Conservation (phyloP, 129 eudicot genomes). For the Pulicaria dysenterica region DNA sequence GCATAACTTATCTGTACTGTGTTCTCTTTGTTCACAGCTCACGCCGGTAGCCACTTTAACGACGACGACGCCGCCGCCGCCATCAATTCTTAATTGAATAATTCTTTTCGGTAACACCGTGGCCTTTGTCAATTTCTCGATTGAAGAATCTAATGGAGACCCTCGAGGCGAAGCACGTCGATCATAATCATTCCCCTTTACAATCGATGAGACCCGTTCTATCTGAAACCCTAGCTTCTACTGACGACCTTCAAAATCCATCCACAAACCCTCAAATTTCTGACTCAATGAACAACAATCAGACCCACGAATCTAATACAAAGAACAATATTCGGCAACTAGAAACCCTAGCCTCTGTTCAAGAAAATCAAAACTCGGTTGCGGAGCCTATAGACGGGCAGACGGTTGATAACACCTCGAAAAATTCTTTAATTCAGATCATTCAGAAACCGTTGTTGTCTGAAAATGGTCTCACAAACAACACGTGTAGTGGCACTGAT, state of each 20-base stretch:
- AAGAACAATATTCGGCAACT: neutral
- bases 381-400: conserved; percentile 19
- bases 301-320: neutral
- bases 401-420: neutral
- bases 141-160: conserved; percentile 19
- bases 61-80: neutral
- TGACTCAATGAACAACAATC: conserved; percentile 5
- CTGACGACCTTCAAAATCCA: neutral
- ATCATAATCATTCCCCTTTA: conserved; percentile 29
- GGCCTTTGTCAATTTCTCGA: neutral
- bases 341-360: conserved; percentile 33
- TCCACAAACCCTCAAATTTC: neutral
- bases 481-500: conserved; percentile 55
- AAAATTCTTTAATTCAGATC: conserved; percentile 13
- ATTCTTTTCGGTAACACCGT: neutral
- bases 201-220: neutral
- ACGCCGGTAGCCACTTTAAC: neutral
- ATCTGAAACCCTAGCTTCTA: conserved; percentile 28
- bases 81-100: neutral
- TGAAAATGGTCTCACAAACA: conserved; percentile 50
- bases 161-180: conserved; percentile 11
- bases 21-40: neutral
- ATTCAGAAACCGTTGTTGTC: conserved; percentile 24
- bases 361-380: neutral
- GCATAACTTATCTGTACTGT: neutral